Percentiles rank a stretch among this genome's conserved stretches.
Conservation (phyloP, 345 rosid species). For the Orychophragmus violaceus region DNA sequence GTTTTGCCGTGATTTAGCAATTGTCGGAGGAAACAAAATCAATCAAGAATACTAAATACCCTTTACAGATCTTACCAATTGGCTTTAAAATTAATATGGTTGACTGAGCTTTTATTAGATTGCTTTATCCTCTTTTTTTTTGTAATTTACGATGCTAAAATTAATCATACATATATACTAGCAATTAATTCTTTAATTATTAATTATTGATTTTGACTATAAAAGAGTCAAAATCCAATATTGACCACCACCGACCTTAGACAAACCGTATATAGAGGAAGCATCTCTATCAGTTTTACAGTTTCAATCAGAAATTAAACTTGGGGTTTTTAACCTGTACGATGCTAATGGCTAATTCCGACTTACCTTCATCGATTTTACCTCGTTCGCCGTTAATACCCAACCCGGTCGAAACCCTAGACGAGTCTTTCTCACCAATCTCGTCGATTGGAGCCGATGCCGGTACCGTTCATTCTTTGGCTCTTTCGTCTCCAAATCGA, state of each 20-base stretch:
- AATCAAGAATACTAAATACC: not conserved
- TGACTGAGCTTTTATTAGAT: not conserved
- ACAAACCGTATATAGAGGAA: not conserved
- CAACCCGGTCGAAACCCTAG: slow-evolving; percentile 17
- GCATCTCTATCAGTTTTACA: not conserved
- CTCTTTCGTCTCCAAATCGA: slow-evolving; percentile 4
- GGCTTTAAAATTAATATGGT: not conserved
- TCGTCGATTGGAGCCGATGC: not conserved
- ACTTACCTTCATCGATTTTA: not conserved
- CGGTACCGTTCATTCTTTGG: no score
- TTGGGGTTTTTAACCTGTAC: not conserved
- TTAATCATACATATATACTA: no score
- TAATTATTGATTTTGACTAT: not conserved
- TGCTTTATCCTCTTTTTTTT: not conserved
- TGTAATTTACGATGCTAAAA: no score
- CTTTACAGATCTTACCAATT: not conserved
- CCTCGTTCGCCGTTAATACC: slow-evolving; percentile 3
- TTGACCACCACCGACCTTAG: not conserved
- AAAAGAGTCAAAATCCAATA: not conserved
- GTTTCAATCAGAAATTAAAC: no score
- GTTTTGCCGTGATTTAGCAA: not conserved
- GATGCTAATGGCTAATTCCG: slow-evolving; percentile 3
- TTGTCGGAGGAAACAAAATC: not conserved
- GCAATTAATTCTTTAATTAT: not conserved
- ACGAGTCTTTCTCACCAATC: not conserved